These are phyloP conservation scores for Viridothelium virens DNA, from an alignment of 495 filamentous ascomycete species.

Conservation along the genomic window DNA sequence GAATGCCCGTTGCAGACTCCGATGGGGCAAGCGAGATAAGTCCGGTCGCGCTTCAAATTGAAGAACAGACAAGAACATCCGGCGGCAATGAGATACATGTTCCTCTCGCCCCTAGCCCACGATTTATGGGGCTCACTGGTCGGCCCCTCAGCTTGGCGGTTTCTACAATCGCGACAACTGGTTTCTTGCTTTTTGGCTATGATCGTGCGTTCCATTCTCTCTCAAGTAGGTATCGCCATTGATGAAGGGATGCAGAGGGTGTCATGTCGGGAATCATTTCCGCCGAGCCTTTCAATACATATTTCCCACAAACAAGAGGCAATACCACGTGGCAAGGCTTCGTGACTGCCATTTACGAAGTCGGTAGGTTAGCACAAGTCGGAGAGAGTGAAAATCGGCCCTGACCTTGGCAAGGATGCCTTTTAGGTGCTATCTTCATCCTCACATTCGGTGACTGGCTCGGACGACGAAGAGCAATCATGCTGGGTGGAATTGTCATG, in stretches of 20 bases:
- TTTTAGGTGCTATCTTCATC: conserved; percentile 65
- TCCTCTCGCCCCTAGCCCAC: background rate
- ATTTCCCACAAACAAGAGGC: conserved; percentile 58
- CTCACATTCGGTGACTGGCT: conserved; percentile 59
- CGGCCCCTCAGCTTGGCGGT: conserved; percentile 9
- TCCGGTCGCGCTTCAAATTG: too few relatives aligned
- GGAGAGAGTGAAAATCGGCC: background rate
- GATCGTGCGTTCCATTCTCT: background rate
- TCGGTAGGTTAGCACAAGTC: conserved; percentile 39
- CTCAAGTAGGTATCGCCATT: background rate
- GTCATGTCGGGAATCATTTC: conserved; percentile 80
- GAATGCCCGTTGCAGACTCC: too few relatives aligned
- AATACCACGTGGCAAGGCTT: conserved; percentile 69
- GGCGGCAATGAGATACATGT: background rate
- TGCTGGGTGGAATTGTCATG: conserved; percentile 62
- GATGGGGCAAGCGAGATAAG: too few relatives aligned
- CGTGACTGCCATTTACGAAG: conserved; percentile 77
- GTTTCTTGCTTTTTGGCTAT: conserved; percentile 23
- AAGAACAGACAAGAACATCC: background rate
- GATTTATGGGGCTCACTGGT: conserved; percentile 17
- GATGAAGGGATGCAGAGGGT: conserved; percentile 37
- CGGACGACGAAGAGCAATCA: conserved; percentile 49
- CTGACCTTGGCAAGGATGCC: conserved; percentile 37
- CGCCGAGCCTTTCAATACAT: conserved; percentile 58
- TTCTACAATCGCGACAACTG: conserved; percentile 17